phyloP scores from a whole-genome alignment of 2,329 filamentous ascomycete genomes.

The Sporothrix humicola region DNA sequence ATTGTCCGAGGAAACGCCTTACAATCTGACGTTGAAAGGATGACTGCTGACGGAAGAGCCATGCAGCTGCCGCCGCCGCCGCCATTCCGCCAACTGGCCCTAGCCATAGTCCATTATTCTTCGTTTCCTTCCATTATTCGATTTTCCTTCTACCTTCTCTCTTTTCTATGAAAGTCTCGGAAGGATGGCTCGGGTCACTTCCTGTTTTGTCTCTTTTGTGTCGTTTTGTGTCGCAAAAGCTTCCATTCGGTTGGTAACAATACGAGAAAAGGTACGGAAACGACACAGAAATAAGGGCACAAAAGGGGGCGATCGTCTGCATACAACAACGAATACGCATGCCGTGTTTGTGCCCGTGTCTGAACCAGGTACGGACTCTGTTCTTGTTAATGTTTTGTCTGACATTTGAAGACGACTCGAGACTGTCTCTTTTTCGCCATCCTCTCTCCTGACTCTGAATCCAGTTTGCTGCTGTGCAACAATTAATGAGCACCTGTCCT shows the following conservation, averaged over 20 bases:
- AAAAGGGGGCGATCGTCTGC: neutral
- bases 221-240: neutral
- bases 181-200: neutral
- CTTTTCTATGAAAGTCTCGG: neutral
- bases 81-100: neutral
- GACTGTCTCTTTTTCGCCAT: neutral
- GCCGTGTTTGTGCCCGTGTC: neutral
- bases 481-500: neutral
- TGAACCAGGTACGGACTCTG: neutral
- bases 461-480: neutral
- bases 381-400: neutral
- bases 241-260: constrained; percentile 26
- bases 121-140: neutral
- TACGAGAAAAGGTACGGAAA: constrained; percentile 18
- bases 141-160: neutral
- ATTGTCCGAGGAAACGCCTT: constrained; percentile 3
- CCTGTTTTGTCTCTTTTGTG: neutral
- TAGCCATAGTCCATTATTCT: neutral
- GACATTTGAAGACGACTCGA: neutral
- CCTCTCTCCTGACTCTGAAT: neutral
- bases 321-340: constrained; percentile 10
- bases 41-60: constrained; percentile 1
- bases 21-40: constrained; percentile 1
- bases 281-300: neutral
- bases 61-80: neutral